Base-by-base conservation (phyloP, 345 rosid genomes). In the Gossypium turneri region DNA sequence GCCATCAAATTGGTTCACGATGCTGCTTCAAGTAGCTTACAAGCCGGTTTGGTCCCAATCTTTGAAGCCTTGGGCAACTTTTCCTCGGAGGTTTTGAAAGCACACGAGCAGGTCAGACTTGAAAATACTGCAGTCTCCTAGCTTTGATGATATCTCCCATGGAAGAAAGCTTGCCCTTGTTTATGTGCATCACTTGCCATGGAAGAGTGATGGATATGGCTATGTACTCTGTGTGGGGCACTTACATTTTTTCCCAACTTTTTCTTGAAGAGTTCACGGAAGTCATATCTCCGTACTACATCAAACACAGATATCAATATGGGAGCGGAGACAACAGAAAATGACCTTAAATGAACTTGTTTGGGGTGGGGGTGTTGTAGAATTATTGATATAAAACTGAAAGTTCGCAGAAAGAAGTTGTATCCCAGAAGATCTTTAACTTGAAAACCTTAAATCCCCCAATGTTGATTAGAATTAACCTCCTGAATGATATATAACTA, bases 1-100 rank as follows among this genome's bases (percentile, higher is more conserved):
- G 83, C 92, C 7, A 75, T 89, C 44, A 89, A 88, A 72, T 77
- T 89, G 58, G 97, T 91, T 74, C 84, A 87, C 34, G 85, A 79
- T 81, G 97, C 93, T 29, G 94, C 97, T 70, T 90, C 98, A 2
- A 87, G 81, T 56, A 94, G 95, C 80, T 72, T 94, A 67, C 92
- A 91, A 76, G 88, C 86, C 20, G 98, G 98, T 45, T 74, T 94
- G 81, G 83, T 88, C 27, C 97, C 97, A 11, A 90, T 94, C 76
- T 94, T 94, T 67, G 92, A 90, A 81, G 90, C 95, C 63, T 77
- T 94, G 81, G 90, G 90, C 64, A 85, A 78, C 71, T 94, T 92
- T 78, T 90, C 88, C 62, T 80, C 95, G n/a, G 95, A 94, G 75
- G 87, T 84, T 69, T 79, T 91, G 84, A 85, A 85, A 85, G 94